Evolutionary conservation across 768 basidiomycete genomes (phyloP), one percentile per base, ranked within the genome.

Genomic region (Suillus occidentalis): DNA sequence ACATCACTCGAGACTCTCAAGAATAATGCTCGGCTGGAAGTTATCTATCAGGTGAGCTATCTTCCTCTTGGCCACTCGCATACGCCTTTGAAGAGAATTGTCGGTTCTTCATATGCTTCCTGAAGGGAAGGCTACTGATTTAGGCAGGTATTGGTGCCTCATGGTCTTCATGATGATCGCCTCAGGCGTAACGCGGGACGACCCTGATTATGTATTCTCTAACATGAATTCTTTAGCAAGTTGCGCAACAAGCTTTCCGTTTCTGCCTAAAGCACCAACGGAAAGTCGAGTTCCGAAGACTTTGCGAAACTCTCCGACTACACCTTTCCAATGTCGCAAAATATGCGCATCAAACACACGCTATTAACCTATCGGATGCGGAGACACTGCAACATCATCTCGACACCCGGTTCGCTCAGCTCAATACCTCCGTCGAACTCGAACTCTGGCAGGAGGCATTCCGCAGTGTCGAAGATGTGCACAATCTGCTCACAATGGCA

Each of bases 391-490:
- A 97, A 72, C 94, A 94, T 70, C 93, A 97, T 77, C 90, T 99
- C 66, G 97, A 98, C 75, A 96, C 95, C 20, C 94, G 96, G 63
- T 99, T 99, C 75, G 92, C 93, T 34, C 96, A 99, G 81, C 87
- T 99, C 67, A 95, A 95, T 72, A 92, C 95, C 22, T 95, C 95
- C 1, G 95, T 99, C 70, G 95, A 99, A 76, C 89, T 99, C 68
- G 97, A 99, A 79, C 85, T 99, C 34, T 99, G 97, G 97, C 96
- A 98, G 73, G 97, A 98, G 73, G 97, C 95, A 12, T 99, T 98
- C 86, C 91, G 97, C 66, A 95, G 94, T 49, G 95, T 98, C 66
- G 97, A 99, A 77, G 97, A 99, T 76, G 92, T 98, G 45, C 97
- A 99, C 81, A 95, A 95, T 71, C 85, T 99, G 42, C 87, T 99